A percentile compares a stretch with the other conserved stretches of the same genome.
Evolutionary conservation across 495 filamentous ascomycete genomes (phyloP).

Genomic region (Hyaloscypha hepaticicola): DNA sequence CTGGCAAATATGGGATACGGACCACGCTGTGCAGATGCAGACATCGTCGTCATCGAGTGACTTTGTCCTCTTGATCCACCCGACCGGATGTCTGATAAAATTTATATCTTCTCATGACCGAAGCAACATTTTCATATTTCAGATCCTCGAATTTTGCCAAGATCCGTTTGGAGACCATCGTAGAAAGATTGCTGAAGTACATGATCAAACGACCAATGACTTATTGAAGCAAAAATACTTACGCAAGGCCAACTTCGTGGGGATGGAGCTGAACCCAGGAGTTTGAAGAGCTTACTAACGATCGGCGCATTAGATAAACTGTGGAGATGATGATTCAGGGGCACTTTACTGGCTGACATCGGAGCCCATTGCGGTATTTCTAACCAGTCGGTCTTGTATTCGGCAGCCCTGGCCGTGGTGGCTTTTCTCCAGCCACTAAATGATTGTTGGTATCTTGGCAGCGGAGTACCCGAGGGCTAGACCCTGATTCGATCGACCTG

Average conservation of each 20-base stretch:
- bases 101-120: not conserved
- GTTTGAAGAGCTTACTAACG: not conserved
- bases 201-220: not conserved
- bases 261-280: not conserved
- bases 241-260: not conserved
- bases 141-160: not conserved
- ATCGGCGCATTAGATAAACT: not conserved
- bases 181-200: not conserved
- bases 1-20: not conserved
- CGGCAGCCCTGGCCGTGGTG: not conserved
- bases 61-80: not conserved
- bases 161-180: not conserved
- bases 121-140: not conserved
- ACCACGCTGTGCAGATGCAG: not conserved
- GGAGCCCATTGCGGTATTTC: not conserved
- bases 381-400: not conserved
- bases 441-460: not conserved
- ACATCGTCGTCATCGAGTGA: not conserved
- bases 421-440: not conserved
- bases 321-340: not conserved
- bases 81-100: not conserved
- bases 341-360: not conserved
- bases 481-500: not conserved
- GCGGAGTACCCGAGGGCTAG: not conserved
- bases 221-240: not conserved